Evolutionary conservation across 805 yeast species (phyloP).

Genomic region (Pachysolen tannophilus): DNA sequence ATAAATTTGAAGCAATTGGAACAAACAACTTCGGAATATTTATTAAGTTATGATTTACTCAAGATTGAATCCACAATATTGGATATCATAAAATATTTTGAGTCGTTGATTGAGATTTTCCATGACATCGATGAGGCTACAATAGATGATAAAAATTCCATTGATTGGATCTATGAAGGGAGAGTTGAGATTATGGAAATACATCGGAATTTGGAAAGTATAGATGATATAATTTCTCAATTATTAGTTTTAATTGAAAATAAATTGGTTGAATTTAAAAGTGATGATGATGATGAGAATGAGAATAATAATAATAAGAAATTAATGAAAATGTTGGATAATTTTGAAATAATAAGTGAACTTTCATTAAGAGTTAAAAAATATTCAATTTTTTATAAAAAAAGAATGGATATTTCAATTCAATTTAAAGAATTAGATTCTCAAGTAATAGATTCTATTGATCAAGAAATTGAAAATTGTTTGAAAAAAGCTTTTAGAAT

Average conservation of each 20-base stretch:
- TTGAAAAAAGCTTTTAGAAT: conserved; percentile 26
- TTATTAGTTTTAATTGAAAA: conserved; percentile 27
- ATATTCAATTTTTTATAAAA: conserved; percentile 20
- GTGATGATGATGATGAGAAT: conserved; percentile 1
- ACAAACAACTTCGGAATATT: conserved; percentile 6
- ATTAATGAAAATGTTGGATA: conserved; percentile 18
- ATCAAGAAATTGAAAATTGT: conserved; percentile 29
- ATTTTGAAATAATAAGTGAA: conserved; percentile 25
- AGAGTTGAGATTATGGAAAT: conserved; percentile 23
- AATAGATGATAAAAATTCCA: conserved; percentile 6
- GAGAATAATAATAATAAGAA: conserved; percentile 3
- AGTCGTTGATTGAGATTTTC: conserved; percentile 18
- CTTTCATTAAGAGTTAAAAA: conserved; percentile 19
- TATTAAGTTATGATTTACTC: conserved; percentile 9
- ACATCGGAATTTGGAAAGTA: conserved; percentile 20
- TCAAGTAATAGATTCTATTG: conserved; percentile 33
- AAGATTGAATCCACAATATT: conserved; percentile 20
- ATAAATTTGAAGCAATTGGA: conserved; percentile 16
- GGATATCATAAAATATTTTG: conserved; percentile 16
- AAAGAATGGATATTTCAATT: conserved; percentile 28
- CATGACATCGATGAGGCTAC: conserved; percentile 6
- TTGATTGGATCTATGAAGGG: conserved; percentile 26
- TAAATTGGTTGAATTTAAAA: conserved; percentile 13
- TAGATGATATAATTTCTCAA: conserved; percentile 27
- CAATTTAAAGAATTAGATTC: conserved; percentile 36